Conservation (phyloP, 2,329 filamentous ascomycete genomes). For the Aspergillus tubingensis region DNA sequence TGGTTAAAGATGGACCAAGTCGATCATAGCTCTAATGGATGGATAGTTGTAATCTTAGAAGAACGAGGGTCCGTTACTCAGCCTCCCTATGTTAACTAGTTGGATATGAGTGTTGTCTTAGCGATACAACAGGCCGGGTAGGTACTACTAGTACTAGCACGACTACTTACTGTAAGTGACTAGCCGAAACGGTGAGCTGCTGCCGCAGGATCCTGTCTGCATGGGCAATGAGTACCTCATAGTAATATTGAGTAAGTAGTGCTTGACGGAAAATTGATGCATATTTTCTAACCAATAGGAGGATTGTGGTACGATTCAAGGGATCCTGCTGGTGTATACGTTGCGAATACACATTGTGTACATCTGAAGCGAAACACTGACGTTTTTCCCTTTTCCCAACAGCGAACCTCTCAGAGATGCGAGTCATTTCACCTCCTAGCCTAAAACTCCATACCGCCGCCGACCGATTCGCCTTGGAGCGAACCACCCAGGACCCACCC, state of each 20-base stretch:
- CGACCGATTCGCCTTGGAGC: constrained; percentile 10
- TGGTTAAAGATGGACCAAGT: neutral
- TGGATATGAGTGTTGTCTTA: neutral
- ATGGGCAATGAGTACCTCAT: neutral
- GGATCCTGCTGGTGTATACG: neutral
- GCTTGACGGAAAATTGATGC: neutral
- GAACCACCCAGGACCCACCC: constrained; percentile 24
- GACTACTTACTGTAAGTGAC: neutral
- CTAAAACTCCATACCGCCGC: neutral
- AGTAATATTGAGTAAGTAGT: neutral
- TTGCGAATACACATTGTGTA: neutral
- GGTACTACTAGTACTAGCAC: neutral
- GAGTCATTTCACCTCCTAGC: constrained; percentile 21
- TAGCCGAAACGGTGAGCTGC: neutral
- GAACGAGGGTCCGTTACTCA: neutral
- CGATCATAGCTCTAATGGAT: neutral
- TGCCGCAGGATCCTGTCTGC: neutral
- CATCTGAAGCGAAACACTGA: neutral
- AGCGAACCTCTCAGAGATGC: constrained; percentile 14
- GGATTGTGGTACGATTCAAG: neutral
- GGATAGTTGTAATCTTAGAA: neutral
- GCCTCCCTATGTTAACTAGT: neutral
- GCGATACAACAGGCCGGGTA: neutral
- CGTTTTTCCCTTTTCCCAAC: neutral
- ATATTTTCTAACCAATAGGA: neutral